These are phyloP conservation scores for Phlebiopsis flavidoalba DNA, from an alignment of 768 basidiomycete species.

Conservation along the genomic window DNA sequence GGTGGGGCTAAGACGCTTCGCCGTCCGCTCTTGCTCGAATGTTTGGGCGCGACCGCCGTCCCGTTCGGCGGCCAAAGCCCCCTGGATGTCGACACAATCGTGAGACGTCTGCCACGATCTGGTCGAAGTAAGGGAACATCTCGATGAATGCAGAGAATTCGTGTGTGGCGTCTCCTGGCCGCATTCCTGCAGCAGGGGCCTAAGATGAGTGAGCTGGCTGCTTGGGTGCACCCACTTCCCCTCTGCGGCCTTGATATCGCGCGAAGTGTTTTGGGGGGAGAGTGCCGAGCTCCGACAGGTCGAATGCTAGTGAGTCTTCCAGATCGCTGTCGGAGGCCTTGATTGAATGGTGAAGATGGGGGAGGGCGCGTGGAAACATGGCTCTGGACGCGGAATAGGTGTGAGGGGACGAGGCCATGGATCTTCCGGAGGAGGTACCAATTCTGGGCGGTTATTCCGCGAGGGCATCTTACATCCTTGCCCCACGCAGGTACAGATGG, in stretches of 20 bases:
- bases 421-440: conserved; percentile 8
- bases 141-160: conserved; percentile 84
- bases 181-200: conserved; percentile 67
- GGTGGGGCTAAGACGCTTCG: too few species aligned
- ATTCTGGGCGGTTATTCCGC: neutral
- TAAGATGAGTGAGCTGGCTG: conserved; percentile 50
- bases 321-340: conserved; percentile 52
- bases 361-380: conserved; percentile 30
- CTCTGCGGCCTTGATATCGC: conserved; percentile 12
- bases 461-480: too few species aligned
- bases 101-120: conserved; percentile 43
- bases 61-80: conserved; percentile 16
- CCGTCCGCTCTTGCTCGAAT: conserved; percentile 89
- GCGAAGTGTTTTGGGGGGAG: conserved; percentile 25
- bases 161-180: conserved; percentile 56
- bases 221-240: conserved; percentile 8
- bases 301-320: conserved; percentile 43
- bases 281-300: conserved; percentile 42
- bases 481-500: too few species aligned
- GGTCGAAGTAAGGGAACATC: conserved; percentile 69
- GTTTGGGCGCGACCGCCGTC: neutral
- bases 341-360: conserved; percentile 46
- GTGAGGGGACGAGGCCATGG: conserved; percentile 61
- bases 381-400: conserved; percentile 47
- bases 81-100: conserved; percentile 21